phyloP scores from a whole-genome alignment of 75 land plant genomes.

The Sequoia sempervirens region DNA sequence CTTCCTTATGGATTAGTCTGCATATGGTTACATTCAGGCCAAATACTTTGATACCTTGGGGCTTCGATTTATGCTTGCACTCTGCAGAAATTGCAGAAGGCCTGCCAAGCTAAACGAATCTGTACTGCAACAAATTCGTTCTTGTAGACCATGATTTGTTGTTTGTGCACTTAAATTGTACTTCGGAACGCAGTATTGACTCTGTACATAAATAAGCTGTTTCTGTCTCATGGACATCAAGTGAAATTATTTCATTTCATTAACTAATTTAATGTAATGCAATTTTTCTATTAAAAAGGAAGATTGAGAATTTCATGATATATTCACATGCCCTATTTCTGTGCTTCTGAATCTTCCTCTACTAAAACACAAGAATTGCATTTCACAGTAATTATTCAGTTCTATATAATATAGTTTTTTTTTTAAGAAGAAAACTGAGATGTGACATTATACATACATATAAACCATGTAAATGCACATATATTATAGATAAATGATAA shows the following conservation, averaged over 20 bases:
- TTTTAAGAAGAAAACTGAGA: conserved; percentile 62
- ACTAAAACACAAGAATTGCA: not conserved
- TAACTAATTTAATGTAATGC: not conserved
- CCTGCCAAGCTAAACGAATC: not conserved
- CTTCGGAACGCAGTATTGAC: not conserved
- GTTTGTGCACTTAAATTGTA: not conserved
- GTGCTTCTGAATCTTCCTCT: not conserved
- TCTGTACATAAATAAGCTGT: not conserved
- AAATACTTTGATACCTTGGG: not conserved
- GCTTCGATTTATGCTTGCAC: too few species aligned
- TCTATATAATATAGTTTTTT: conserved; percentile 29
- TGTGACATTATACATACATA: conserved; percentile 38
- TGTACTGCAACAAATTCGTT: not conserved
- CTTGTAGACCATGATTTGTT: not conserved
- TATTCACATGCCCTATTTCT: not conserved
- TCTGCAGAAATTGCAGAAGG: not conserved
- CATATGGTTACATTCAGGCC: not conserved
- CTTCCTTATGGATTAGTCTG: not conserved
- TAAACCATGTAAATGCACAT: not conserved
- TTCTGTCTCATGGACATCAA: not conserved
- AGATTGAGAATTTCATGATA: not conserved
- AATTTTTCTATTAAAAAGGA: not conserved
- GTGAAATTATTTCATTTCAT: too few species aligned
- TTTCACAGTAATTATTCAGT: not conserved
- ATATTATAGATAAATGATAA: not conserved